Base-by-base conservation (phyloP, 2,329 filamentous ascomycete species). In the Cladosporium phlei region DNA sequence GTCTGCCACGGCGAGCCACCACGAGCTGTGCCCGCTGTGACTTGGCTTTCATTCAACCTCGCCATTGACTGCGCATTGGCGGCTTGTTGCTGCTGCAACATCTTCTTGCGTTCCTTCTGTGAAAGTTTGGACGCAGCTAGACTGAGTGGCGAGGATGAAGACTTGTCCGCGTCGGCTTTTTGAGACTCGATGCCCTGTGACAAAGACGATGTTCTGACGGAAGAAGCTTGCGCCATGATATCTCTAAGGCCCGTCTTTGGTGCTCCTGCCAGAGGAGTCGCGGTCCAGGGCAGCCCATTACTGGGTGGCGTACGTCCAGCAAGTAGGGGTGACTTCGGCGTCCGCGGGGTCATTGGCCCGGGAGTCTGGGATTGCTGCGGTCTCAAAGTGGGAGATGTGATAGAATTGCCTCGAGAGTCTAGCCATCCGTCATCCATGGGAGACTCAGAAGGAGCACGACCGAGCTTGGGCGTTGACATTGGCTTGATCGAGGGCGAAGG, bases 31-130 rank as follows among this genome's bases (percentile, higher is more conserved):
- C 40, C 30, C 2, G 43, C 35, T 2, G 46, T 46, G 14, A 48
- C 50, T 25, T 49, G 50, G 11, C 16, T 17, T 17, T 42, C 27
- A 4, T 44, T 42, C 33, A 46, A 70, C 8, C 52, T 33, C 5
- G 54, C 37, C 38, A 53, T 56, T 8, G 44, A 21, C 25, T 54
- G 49, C 17, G 61, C 46, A 64, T 54, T 40, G 63, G 55, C 43
- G 63, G 62, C 39, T 54, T 60, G 49, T 58, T 86, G 80, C 51
- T 80, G 76, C 58, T 88, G 84, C 57, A 88, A 80, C 54, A 89
- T 80, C 61, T 80, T 86, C 69, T 95, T 97, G 17, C 89, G 82
- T 64, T 96, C 90, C 61, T 93, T 95, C 58, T 97, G 93, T 0
- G 90, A 95, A 55, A 95, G 68, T 62, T 87, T 95, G 0, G 70